These are phyloP conservation scores for Argentina anserina DNA, from an alignment of 306 rosid genomes.

Conservation along the genomic window DNA sequence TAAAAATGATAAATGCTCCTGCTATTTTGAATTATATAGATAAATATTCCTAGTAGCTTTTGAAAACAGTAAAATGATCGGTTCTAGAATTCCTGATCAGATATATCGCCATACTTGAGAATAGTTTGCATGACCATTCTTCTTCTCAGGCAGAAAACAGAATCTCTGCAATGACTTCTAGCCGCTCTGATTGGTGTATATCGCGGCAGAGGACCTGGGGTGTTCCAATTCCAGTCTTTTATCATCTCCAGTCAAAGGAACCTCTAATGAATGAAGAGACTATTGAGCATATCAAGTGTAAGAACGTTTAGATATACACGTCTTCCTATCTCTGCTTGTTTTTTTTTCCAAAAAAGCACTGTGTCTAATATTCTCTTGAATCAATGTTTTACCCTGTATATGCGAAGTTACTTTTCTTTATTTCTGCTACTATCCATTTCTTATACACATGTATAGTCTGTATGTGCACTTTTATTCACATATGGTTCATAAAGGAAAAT, in stretches of 20 bases:
- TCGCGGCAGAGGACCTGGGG: constrained; percentile 99
- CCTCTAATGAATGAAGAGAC: constrained; percentile 96
- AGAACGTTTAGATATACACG: constrained; percentile 20
- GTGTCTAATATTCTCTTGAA: neutral
- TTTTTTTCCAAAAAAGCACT: neutral
- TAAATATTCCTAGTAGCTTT: neutral
- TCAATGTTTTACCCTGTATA: constrained; percentile 10
- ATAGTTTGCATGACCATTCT: constrained; percentile 23
- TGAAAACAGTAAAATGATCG: neutral
- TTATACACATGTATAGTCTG: neutral
- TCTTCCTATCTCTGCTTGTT: neutral
- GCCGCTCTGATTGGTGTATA: constrained; percentile 98
- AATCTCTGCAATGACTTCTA: constrained; percentile 86
- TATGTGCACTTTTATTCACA: neutral
- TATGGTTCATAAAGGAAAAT: neutral
- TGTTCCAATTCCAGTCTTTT: constrained; percentile 98
- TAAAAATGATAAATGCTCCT: neutral
- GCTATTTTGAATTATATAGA: constrained; percentile 2
- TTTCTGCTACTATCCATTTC: neutral
- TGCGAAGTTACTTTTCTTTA: neutral
- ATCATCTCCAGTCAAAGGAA: constrained; percentile 73
- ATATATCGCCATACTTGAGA: neutral
- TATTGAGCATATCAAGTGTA: constrained; percentile 73
- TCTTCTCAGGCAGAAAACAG: constrained; percentile 83
- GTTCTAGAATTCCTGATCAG: neutral